These are phyloP conservation scores for Trichoderma gamsii DNA, from an alignment of 495 filamentous ascomycete genomes.

Conservation along the genomic window DNA sequence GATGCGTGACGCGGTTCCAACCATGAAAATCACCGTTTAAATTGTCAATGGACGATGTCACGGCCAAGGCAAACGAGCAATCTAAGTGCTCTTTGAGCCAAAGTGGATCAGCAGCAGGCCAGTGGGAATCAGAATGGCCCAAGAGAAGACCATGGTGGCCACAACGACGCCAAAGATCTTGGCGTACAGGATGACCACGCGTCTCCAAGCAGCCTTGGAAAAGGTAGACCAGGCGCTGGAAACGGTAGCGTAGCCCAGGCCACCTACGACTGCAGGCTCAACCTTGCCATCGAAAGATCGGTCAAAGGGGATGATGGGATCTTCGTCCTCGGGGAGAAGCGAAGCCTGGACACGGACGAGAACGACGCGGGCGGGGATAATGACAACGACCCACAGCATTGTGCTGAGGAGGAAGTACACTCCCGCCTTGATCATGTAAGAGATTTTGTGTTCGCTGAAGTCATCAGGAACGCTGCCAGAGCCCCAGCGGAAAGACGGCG, in stretches of 20 bases:
- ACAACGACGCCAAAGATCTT: conserved; percentile 49
- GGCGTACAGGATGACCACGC: conserved; percentile 60
- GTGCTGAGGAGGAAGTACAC: conserved; percentile 25
- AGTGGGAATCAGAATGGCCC: conserved; percentile 13
- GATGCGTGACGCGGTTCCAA: background rate
- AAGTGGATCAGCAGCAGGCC: background rate
- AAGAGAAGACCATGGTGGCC: conserved; percentile 42
- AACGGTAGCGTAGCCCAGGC: conserved; percentile 61
- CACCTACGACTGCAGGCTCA: conserved; percentile 56
- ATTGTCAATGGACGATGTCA: background rate
- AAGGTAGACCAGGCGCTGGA: conserved; percentile 68
- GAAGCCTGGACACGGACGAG: conserved; percentile 46
- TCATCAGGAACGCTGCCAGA: background rate
- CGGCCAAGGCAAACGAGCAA: background rate
- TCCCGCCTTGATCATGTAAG: conserved; percentile 15
- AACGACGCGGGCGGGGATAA: conserved; percentile 37
- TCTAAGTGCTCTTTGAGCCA: background rate
- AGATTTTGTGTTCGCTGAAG: conserved; percentile 16
- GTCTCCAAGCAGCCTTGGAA: conserved; percentile 54
- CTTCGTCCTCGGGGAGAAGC: conserved; percentile 43
- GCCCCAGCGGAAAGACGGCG: conserved; percentile 17
- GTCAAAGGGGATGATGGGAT: conserved; percentile 47
- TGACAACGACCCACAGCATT: conserved; percentile 28
- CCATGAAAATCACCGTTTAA: background rate
- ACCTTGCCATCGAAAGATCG: conserved; percentile 44